Evolutionary conservation across 2,329 filamentous ascomycete species (phyloP), one percentile per base, ranked within the genome.

Genomic region (Didymosphaeria variabile): DNA sequence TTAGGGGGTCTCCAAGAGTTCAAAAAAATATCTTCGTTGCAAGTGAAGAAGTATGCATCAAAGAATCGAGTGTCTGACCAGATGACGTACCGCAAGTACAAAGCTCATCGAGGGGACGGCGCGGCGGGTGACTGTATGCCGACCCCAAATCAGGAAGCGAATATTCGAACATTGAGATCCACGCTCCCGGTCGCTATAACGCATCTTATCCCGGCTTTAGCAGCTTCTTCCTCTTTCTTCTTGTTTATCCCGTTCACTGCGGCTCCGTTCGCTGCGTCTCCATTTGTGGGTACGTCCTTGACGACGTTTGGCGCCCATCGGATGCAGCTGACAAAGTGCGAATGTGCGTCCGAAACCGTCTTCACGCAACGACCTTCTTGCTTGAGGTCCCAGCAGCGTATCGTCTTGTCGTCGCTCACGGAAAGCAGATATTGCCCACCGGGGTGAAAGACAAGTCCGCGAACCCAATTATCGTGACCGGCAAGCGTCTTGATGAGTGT

Each of bases 381-480:
- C 29, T 87, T 86, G 29, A 98, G 82, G 80, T 98, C 94, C 94
- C 94, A 98, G 82, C 94, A 97, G 58, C 94, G 86, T 61, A 98
- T 84, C 5, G 92, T 94, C 81, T 95, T 97, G 81, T 98, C 94
- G 76, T 98, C 94, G 17, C 90, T 87, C 21, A 91, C 92, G 7
- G 90, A 94, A 6, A 98, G 81, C 1, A 98, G 85, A 72, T 95
- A 97, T 79, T 94, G 96, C 46, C 94, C 94, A 9, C 92, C 91
- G 0, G 94, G 94, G 72, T 97, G 94, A 77, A 97, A 98, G 10
- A 93, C 88, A 6, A 97, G 79, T 0, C 87, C 91, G 34, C 93
- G 88, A 9, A 98, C 88, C 94, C 94, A 98, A 76, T 97, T 97
- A 77, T 97, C 94, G 75, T 97, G 94, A 1, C 94, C 94, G 0